These are phyloP conservation scores for Hygrophoropsis aurantiaca DNA, from an alignment of 768 basidiomycete species.

Conservation along the genomic window DNA sequence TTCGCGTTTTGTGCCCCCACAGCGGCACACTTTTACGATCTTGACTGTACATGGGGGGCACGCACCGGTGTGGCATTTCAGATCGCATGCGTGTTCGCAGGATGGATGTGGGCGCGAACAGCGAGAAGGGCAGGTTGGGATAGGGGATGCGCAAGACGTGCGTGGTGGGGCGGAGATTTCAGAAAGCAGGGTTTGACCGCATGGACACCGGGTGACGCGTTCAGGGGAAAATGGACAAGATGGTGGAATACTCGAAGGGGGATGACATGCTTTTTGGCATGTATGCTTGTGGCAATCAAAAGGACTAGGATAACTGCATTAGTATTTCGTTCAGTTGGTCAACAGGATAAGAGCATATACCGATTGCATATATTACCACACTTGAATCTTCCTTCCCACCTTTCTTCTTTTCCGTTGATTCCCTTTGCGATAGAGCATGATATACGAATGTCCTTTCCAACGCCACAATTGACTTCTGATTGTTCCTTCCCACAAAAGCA, in stretches of 20 bases:
- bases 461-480: conserved; percentile 64
- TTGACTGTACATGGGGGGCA: conserved; percentile 79
- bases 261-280: conserved; percentile 78
- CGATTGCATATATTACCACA: conserved; percentile 66
- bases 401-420: conserved; percentile 34
- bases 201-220: conserved; percentile 74
- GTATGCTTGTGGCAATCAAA: conserved; percentile 79
- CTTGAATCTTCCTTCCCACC: conserved; percentile 65
- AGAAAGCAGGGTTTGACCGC: conserved; percentile 61
- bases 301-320: conserved; percentile 33
- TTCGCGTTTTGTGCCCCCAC: conserved; percentile 63
- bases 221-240: conserved; percentile 75
- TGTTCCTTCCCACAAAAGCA: conserved; percentile 84
- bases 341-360: conserved; percentile 27
- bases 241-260: conserved; percentile 55
- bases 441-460: conserved; percentile 46
- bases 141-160: conserved; percentile 63
- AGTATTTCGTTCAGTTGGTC: conserved; percentile 2
- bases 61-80: conserved; percentile 69
- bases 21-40: conserved; percentile 81
- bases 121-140: conserved; percentile 73
- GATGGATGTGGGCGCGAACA: conserved; percentile 63
- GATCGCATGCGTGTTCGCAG: conserved; percentile 76
- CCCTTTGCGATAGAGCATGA: conserved; percentile 23
- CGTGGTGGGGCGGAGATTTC: conserved; percentile 39